Base-by-base conservation (phyloP, 2,329 filamentous ascomycete species). In the Trichoderma aggressivum region DNA sequence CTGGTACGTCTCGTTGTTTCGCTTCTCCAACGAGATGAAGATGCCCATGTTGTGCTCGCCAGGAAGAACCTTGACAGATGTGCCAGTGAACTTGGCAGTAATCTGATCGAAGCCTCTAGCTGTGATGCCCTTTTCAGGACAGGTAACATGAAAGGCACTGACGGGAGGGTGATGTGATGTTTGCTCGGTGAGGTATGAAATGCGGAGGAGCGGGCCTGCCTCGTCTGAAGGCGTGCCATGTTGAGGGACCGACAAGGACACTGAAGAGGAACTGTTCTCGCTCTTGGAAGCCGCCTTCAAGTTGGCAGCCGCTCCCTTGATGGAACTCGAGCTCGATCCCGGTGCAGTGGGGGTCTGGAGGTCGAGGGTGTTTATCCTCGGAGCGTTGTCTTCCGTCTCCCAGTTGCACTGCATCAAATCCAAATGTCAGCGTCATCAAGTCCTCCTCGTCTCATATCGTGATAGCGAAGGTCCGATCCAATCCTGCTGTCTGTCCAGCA, bases 91-190 rank as follows among this genome's bases (percentile, higher is more conserved):
- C 81, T 98, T 98, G 78, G 96, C 96, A 75, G 92, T 95, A 77
- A 99, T 91, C 84, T 99, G 96, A 79, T 99, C 96, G 79, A 95
- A 99, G 1, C 96, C 96, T 71, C 92, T 88, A 18, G 96, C 96
- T 47, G 89, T 90, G 74, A 99, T 88, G 32, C 95, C 96, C 79
- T 94, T 94, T 75, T 97, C 92, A 0, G 94, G 94, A 79, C 96
- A 99, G 78, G 94, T 91, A 74, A 98, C 91, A 80, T 93, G 95
- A 82, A 97, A 99, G 16, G 96, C 96, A 75, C 95, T 98, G 75
- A 99, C 95, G 11, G 96, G 96, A 39, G 96, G 96, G 82, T 99
- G 96, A 78, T 99, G 96, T 8, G 94, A 98, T 10, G 96, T 99
- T 83, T 99, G 96, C 82, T 99, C 96, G 30, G 96, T 98, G 72